These are phyloP conservation scores for Parascedosporium putredinis DNA, from an alignment of 2,329 filamentous ascomycete species.

Conservation along the genomic window DNA sequence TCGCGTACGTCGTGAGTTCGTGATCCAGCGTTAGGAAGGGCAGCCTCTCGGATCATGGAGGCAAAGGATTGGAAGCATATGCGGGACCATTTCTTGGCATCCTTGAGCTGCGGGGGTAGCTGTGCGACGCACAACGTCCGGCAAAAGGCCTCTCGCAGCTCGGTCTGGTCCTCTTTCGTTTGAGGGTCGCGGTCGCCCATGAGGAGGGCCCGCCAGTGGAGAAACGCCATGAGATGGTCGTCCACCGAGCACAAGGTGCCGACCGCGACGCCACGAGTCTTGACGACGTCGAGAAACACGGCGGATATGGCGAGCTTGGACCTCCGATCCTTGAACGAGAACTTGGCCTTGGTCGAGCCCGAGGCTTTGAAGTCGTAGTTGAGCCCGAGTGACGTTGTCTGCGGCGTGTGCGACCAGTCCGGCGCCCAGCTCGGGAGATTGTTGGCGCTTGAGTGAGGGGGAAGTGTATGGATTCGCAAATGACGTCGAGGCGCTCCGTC, in stretches of 20 bases:
- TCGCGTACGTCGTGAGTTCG: slow-evolving; percentile 9
- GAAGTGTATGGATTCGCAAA: slow-evolving; percentile 24
- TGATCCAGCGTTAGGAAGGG: slow-evolving; percentile 13
- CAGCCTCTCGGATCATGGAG: slow-evolving; percentile 12
- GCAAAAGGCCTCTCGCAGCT: slow-evolving; percentile 19
- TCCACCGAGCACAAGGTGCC: slow-evolving; percentile 17
- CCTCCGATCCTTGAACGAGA: slow-evolving; percentile 16
- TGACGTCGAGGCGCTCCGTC: slow-evolving; percentile 20
- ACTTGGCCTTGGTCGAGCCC: slow-evolving; percentile 12
- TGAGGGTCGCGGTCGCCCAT: slow-evolving; percentile 10
- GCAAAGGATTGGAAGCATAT: slow-evolving; percentile 15
- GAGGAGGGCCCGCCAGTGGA: slow-evolving; percentile 22
- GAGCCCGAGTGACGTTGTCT: slow-evolving; percentile 12
- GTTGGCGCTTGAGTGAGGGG: slow-evolving; percentile 15
- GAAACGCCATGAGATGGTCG: slow-evolving; percentile 25
- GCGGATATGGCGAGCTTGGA: slow-evolving; percentile 20
- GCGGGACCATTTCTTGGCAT: slow-evolving; percentile 13
- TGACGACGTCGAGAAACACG: slow-evolving; percentile 18
- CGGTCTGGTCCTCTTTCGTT: neutral
- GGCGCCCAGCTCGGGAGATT: slow-evolving; percentile 24
- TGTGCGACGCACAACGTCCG: slow-evolving; percentile 19
- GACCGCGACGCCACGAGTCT: slow-evolving; percentile 17
- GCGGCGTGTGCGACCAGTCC: slow-evolving; percentile 23
- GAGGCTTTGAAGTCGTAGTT: slow-evolving; percentile 15
- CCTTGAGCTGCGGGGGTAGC: slow-evolving; percentile 10